These are phyloP conservation scores for Euphorbia celastroides DNA, from an alignment of 441 rosid genomes.

Conservation along the genomic window DNA sequence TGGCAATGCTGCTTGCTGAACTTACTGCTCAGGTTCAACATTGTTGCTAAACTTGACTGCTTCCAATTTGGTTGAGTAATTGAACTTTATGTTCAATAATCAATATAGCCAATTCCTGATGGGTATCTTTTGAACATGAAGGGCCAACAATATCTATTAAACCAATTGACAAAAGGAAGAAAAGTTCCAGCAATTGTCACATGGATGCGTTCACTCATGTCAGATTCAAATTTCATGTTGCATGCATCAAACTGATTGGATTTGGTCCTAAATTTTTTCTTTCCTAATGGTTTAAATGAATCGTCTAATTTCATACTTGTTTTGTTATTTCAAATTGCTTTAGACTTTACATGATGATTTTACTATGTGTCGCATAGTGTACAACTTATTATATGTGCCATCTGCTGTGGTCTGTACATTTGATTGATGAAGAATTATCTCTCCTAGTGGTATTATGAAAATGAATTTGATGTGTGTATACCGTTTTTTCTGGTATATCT, in stretches of 20 bases:
- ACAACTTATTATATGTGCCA: no score
- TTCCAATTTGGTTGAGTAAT: neutral
- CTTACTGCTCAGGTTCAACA: neutral
- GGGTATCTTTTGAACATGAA: neutral
- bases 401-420: neutral
- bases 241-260: neutral
- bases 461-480: neutral
- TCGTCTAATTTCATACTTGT: neutral
- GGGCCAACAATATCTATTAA: constrained; percentile 1
- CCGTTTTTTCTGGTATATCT: no score
- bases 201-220: neutral
- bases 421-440: neutral
- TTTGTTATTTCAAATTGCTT: neutral
- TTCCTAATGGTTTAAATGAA: neutral
- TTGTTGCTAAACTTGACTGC: neutral
- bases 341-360: neutral
- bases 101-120: neutral
- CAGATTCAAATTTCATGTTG: neutral
- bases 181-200: neutral
- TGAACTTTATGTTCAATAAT: neutral
- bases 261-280: neutral
- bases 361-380: neutral
- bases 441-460: neutral
- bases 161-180: neutral
- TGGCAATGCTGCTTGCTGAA: neutral